Conservation (phyloP, 1,139 yeast genomes). For the Kluyveromyces sp. region DNA sequence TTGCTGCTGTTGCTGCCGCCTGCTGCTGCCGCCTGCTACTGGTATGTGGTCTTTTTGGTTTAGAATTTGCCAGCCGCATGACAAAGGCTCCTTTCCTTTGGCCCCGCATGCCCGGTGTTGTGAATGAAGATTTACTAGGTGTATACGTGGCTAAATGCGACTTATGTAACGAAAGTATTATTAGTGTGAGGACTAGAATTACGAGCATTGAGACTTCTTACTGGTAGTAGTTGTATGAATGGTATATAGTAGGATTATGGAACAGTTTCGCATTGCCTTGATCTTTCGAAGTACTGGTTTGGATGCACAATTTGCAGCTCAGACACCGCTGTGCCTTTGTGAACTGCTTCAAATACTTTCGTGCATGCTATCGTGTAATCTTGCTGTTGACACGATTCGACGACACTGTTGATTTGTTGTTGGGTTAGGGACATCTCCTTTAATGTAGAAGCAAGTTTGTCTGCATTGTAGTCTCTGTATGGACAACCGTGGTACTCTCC, state of each 20-base stretch:
- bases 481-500: constrained; percentile 91
- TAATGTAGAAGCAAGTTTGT: constrained; percentile 49
- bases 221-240: not conserved
- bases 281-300: constrained; percentile 76
- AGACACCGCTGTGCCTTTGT: constrained; percentile 31
- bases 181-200: too few relatives aligned
- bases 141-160: too few relatives aligned
- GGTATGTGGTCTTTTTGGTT: too few relatives aligned
- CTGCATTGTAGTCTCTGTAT: constrained; percentile 64
- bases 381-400: constrained; percentile 56
- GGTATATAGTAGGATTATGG: not conserved
- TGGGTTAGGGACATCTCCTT: constrained; percentile 65
- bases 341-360: constrained; percentile 59
- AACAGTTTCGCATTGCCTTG: constrained; percentile 29
- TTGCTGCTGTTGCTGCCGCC: too few relatives aligned
- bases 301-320: constrained; percentile 68
- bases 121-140: too few relatives aligned
- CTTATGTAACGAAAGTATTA: too few relatives aligned
- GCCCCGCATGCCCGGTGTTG: too few relatives aligned
- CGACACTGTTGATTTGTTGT: constrained; percentile 48
- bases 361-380: constrained; percentile 86
- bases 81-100: too few relatives aligned
- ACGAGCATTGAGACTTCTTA: too few relatives aligned
- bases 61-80: too few relatives aligned
- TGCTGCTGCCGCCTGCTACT: too few relatives aligned